A percentile compares a stretch with the other conserved stretches of the same genome.
Evolutionary conservation across 495 filamentous ascomycete genomes (phyloP).

Genomic region (Penicillium desertorum): DNA sequence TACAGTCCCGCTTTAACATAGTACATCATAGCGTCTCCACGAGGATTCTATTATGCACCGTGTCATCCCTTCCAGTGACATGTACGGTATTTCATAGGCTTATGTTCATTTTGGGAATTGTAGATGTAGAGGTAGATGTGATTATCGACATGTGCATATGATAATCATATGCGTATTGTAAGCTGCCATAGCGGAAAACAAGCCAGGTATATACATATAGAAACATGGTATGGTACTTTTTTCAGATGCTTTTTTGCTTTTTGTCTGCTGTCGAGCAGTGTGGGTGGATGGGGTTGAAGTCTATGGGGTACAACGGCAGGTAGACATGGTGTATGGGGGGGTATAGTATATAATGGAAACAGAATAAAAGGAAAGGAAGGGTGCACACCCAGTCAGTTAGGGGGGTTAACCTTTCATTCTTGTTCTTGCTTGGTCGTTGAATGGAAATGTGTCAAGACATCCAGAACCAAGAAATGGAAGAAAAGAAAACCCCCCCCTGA

Average conservation of each 20-base stretch:
- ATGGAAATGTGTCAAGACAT: neutral
- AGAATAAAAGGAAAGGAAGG: constrained; percentile 8
- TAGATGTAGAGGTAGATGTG: neutral
- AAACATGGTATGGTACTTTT: constrained; percentile 2
- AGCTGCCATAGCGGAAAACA: neutral
- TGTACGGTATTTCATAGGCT: neutral
- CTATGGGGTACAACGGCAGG: constrained; percentile 21
- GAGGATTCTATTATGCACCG: constrained; percentile 1
- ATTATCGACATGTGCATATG: neutral
- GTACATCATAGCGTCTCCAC: neutral
- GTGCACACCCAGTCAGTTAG: neutral
- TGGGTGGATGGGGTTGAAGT: constrained; percentile 2
- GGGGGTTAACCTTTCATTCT: neutral
- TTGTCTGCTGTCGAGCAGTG: neutral
- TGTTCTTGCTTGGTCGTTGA: neutral
- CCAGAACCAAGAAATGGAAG: constrained; percentile 3
- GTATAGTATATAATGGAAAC: constrained; percentile 14
- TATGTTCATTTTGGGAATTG: neutral
- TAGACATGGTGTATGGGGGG: constrained; percentile 15
- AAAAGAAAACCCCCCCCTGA: constrained; percentile 11
- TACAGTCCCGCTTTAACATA: neutral
- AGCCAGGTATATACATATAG: neutral
- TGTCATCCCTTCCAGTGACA: neutral
- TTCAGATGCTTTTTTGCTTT: neutral
- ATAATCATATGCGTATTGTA: constrained; percentile 12